phyloP scores from a whole-genome alignment of 352 stramenopile species.

The Phytophthora hibernalis region DNA sequence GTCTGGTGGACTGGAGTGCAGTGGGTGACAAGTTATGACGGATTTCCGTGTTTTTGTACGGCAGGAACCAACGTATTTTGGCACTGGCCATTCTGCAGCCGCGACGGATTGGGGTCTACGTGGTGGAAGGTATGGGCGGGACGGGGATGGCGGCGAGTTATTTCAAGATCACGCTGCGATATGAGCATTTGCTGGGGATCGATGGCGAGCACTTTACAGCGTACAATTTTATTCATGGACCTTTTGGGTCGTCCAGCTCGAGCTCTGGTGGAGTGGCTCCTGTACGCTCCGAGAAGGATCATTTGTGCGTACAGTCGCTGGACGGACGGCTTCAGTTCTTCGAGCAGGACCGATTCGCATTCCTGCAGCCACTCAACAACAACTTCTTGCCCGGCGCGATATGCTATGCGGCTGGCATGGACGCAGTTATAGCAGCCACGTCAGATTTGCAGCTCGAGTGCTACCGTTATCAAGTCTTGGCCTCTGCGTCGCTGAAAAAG shows the following conservation, averaged over 20 bases:
- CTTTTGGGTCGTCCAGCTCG: conserved; percentile 61
- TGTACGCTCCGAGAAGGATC: conserved; percentile 56
- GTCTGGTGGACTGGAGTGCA: conserved; percentile 18
- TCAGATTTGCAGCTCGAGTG: conserved; percentile 88
- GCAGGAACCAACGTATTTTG: conserved; percentile 61
- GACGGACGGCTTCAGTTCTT: conserved; percentile 93
- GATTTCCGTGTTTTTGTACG: conserved; percentile 8
- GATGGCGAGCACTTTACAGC: conserved; percentile 93
- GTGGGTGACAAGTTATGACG: background rate
- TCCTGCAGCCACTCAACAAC: conserved; percentile 85
- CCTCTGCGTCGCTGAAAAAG: conserved; percentile 76
- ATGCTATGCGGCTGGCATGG: conserved; percentile 81
- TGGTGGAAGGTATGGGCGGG: conserved; percentile 80
- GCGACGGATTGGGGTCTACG: conserved; percentile 78
- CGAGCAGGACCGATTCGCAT: conserved; percentile 91
- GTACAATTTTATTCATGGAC: conserved; percentile 89
- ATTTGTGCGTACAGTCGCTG: conserved; percentile 92
- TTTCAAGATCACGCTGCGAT: conserved; percentile 83
- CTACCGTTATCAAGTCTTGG: conserved; percentile 89
- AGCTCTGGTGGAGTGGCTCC: conserved; percentile 19
- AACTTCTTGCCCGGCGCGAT: conserved; percentile 84
- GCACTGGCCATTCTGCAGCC: conserved; percentile 91
- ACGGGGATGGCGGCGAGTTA: conserved; percentile 80
- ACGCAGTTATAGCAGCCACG: conserved; percentile 83
- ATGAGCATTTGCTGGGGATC: conserved; percentile 88